Base-by-base conservation (phyloP, 768 basidiomycete species). In the Flagelloscypha sp. region DNA sequence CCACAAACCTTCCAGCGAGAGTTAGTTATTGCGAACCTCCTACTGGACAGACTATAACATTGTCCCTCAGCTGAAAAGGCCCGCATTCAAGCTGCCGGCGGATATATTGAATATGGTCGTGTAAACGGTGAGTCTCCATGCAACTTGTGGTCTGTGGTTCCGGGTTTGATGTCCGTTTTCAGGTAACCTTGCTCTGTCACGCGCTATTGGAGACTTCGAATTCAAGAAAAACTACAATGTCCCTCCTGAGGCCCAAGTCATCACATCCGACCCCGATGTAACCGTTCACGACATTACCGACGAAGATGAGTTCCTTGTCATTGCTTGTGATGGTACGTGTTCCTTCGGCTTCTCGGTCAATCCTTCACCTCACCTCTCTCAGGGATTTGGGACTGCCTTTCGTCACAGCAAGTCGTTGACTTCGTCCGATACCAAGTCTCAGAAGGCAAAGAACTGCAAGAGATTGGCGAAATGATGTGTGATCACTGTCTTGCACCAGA, bases 361-460 rank as follows among this genome's bases (percentile, higher is more conserved):
- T 24, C 15, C 40, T 42, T 42, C 43, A 27, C 44, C 38, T n/a
- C 27, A 31, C 24, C 13, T 33, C 24, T 30, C 23, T n/a, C 42
- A 94, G 93, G 94, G 42, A 99, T 98, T 50, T 99, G 95, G 95
- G 95, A 99, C 57, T 98, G 95, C 53, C 59, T 99, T 24, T 75
- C 74, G 4, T 94, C 90, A 6, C 95, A 99, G 47, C 85, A 95
- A 54, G 87, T 84, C 28, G 69, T 97, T 42, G 85, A 98, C 61
- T 82, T 87, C 43, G 72, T 93, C 25, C 79, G 95, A 30, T 76
- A 81, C 29, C 73, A 82, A 42, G 67, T 97, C 24, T 78, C 87
- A 9, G 70, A 88, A 48, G 81, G 83, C 25, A 84, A 79, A 50
- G 67, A 78, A 35, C 72, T 98, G 6, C 46, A 61, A n/a, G 81